A percentile compares a stretch with the other conserved stretches of the same genome.
Conservation (phyloP, 106 monocot species). For the Chionographis japonica region DNA sequence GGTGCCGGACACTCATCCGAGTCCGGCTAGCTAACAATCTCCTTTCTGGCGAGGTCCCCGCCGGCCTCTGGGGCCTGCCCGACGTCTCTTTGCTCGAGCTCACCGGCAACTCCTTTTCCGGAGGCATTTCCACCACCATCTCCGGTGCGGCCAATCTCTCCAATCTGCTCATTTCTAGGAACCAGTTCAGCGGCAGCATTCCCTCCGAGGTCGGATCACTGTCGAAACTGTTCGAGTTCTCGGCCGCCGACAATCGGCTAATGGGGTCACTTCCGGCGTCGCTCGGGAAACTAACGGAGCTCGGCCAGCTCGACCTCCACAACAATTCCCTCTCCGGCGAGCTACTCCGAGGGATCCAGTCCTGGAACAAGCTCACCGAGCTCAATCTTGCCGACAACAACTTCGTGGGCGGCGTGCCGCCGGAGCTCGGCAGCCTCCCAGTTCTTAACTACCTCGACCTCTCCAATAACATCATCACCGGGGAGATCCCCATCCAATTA, state of each 20-base stretch:
- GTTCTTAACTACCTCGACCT: constrained; percentile 29
- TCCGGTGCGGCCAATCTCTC: constrained; percentile 31
- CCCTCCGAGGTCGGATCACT: constrained; percentile 21
- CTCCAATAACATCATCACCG: constrained; percentile 18
- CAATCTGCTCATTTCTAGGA: constrained; percentile 11
- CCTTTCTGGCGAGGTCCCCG: constrained; percentile 38
- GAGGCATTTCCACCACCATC: constrained; percentile 19
- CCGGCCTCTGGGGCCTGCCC: constrained; percentile 33
- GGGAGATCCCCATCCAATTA: constrained; percentile 21
- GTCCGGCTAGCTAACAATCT: constrained; percentile 19
- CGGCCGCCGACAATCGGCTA: constrained; percentile 14
- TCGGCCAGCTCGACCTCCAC: constrained; percentile 22
- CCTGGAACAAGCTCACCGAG: constrained; percentile 13
- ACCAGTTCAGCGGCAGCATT: constrained; percentile 18
- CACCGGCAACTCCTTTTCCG: constrained; percentile 27
- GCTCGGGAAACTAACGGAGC: not conserved
- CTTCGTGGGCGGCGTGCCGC: constrained; percentile 19
- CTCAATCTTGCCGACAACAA: constrained; percentile 25
- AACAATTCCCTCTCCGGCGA: constrained; percentile 28
- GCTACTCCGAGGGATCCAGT: constrained; percentile 9
- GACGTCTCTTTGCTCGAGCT: constrained; percentile 33
- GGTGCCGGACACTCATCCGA: constrained; percentile 8
- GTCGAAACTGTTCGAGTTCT: constrained; percentile 8
- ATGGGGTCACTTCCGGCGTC: constrained; percentile 14
- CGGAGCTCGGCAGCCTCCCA: constrained; percentile 21